Evolutionary conservation across 2,329 filamentous ascomycete species (phyloP).

Genomic region (Fusarium nodosum): DNA sequence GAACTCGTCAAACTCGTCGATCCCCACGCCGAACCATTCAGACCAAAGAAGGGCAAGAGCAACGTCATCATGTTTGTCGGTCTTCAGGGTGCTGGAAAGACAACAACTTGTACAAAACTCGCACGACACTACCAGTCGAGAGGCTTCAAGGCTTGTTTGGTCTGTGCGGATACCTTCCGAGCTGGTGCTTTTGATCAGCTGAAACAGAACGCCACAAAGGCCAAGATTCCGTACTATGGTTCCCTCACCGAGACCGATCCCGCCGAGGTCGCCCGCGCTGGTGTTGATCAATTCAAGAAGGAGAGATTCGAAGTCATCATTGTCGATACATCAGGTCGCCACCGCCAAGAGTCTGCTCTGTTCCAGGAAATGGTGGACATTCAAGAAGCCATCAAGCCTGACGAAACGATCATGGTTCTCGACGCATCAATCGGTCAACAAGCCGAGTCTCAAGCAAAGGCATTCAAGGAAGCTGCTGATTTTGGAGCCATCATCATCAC

Average conservation of each 20-base stretch:
- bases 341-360: slow-evolving; percentile 93
- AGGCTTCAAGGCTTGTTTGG: slow-evolving; percentile 92
- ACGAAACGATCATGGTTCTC: slow-evolving; percentile 98
- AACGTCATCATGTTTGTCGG: slow-evolving; percentile 99
- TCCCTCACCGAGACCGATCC: slow-evolving; percentile 97
- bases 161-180: slow-evolving; percentile 98
- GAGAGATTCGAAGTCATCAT: slow-evolving; percentile 99
- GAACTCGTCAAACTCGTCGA: slow-evolving; percentile 96
- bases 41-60: slow-evolving; percentile 93
- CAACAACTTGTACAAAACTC: slow-evolving; percentile 97
- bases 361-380: slow-evolving; percentile 99
- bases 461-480: slow-evolving; percentile 96
- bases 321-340: slow-evolving; percentile 94
- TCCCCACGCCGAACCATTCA: slow-evolving; percentile 94
- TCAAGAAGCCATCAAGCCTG: slow-evolving; percentile 84
- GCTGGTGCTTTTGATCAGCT: slow-evolving; percentile 98
- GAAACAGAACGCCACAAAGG: slow-evolving; percentile 99
- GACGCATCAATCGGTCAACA: slow-evolving; percentile 97
- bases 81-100: slow-evolving; percentile 97
- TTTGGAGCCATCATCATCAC: slow-evolving; percentile 99
- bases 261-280: slow-evolving; percentile 91
- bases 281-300: slow-evolving; percentile 99
- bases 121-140: slow-evolving; percentile 94
- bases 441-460: slow-evolving; percentile 92
- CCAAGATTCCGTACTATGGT: slow-evolving; percentile 98